These are phyloP conservation scores for Lagenaria siceraria DNA, from an alignment of 306 rosid genomes.

Conservation along the genomic window DNA sequence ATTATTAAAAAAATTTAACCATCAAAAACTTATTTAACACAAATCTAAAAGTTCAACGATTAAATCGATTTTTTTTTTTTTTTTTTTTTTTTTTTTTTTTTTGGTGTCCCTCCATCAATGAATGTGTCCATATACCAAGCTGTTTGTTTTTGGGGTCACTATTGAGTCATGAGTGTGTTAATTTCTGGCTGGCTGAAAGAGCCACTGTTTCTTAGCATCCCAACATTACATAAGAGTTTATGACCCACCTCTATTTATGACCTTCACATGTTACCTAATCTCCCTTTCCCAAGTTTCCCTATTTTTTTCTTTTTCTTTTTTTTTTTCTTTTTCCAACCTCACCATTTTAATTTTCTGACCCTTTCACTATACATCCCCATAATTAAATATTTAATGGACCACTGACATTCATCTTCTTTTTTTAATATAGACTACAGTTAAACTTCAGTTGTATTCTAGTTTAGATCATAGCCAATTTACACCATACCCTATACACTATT, in stretches of 20 bases:
- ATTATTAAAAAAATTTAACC: too few species aligned
- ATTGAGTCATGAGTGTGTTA: not conserved
- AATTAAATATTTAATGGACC: not conserved
- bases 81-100: too few species aligned
- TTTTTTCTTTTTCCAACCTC: not conserved
- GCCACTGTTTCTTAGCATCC: not conserved
- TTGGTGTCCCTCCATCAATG: not conserved
- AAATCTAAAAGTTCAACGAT: too few species aligned
- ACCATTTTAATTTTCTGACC: not conserved
- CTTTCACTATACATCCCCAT: not conserved
- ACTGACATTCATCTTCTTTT: not conserved
- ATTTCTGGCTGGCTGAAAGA: not conserved
- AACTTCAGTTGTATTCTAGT: not conserved
- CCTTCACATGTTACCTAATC: conserved; percentile 8
- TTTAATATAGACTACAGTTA: not conserved
- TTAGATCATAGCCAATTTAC: not conserved
- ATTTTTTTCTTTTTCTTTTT: too few species aligned
- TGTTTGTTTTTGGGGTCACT: not conserved
- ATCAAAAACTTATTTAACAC: not conserved
- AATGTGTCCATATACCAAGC: not conserved
- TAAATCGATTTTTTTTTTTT: too few species aligned
- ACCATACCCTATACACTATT: not conserved
- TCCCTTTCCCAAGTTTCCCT: too few species aligned
- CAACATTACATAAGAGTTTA: not conserved
- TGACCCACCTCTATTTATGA: conserved; percentile 23